Conservation (phyloP, 2,329 filamentous ascomycete species). For the Nemania sp. region DNA sequence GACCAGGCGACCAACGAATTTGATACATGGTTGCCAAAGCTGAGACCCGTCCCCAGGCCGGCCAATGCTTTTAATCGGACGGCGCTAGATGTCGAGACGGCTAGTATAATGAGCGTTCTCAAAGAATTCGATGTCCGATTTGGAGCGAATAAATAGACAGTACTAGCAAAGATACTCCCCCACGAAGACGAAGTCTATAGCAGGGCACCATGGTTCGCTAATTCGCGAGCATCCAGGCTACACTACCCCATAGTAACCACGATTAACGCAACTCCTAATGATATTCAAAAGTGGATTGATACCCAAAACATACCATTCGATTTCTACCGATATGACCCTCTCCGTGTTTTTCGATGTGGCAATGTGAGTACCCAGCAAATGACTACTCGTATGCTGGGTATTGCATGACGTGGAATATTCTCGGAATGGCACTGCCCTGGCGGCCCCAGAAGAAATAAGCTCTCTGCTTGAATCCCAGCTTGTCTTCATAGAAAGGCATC, state of each 20-base stretch:
- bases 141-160: slow-evolving; percentile 46
- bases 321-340: neutral
- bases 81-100: slow-evolving; percentile 78
- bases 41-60: slow-evolving; percentile 60
- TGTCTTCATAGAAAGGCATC: slow-evolving; percentile 19
- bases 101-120: slow-evolving; percentile 83
- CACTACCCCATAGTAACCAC: neutral
- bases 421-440: slow-evolving; percentile 17
- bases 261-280: neutral
- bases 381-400: slow-evolving; percentile 11
- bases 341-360: neutral
- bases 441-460: slow-evolving; percentile 27
- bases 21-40: slow-evolving; percentile 73
- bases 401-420: slow-evolving; percentile 27
- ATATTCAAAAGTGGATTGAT: neutral
- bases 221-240: neutral
- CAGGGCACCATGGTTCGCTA: neutral
- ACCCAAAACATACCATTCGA: slow-evolving; percentile 6
- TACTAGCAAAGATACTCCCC: slow-evolving; percentile 19
- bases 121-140: slow-evolving; percentile 80
- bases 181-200: neutral
- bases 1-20: slow-evolving; percentile 74
- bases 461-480: slow-evolving; percentile 21
- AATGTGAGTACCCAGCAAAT: neutral
- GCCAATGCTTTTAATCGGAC: slow-evolving; percentile 48